Conservation (phyloP, 345 rosid genomes). For the Bruguiera parviflora region DNA sequence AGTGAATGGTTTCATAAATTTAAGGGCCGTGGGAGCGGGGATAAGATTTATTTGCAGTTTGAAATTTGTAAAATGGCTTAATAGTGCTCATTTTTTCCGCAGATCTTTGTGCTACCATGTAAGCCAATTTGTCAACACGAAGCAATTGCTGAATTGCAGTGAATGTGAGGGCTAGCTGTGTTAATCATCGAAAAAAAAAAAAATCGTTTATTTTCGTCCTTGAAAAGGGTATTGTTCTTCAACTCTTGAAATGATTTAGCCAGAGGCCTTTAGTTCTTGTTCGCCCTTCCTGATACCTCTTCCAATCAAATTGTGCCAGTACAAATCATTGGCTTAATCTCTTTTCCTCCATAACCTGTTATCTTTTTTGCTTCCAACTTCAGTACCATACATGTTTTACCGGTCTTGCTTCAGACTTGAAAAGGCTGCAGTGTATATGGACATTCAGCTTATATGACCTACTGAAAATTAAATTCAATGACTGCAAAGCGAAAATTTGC, state of each 20-base stretch:
- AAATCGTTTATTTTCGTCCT: background rate
- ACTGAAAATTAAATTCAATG: too few relatives aligned
- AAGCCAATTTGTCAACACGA: background rate
- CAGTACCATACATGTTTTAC: background rate
- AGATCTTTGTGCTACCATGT: slow-evolving; percentile 11
- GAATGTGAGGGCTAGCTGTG: background rate
- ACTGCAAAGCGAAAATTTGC: too few relatives aligned
- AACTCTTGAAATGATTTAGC: too few relatives aligned
- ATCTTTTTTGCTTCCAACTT: background rate
- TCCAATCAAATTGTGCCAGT: background rate
- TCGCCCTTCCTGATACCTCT: background rate
- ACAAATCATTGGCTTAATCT: background rate
- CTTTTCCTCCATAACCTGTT: background rate
- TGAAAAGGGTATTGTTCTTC: background rate
- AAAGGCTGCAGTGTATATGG: too few relatives aligned
- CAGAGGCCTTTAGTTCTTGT: background rate
- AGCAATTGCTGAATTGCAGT: background rate
- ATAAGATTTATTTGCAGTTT: background rate
- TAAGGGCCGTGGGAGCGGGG: too few relatives aligned
- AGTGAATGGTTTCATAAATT: too few relatives aligned
- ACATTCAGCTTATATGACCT: too few relatives aligned
- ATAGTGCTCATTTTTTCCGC: background rate
- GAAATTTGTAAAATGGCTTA: background rate
- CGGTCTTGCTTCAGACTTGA: too few relatives aligned
- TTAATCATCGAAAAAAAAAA: background rate